Evolutionary conservation across 2,329 filamentous ascomycete species (phyloP).

Genomic region (Trichoderma polysporum): DNA sequence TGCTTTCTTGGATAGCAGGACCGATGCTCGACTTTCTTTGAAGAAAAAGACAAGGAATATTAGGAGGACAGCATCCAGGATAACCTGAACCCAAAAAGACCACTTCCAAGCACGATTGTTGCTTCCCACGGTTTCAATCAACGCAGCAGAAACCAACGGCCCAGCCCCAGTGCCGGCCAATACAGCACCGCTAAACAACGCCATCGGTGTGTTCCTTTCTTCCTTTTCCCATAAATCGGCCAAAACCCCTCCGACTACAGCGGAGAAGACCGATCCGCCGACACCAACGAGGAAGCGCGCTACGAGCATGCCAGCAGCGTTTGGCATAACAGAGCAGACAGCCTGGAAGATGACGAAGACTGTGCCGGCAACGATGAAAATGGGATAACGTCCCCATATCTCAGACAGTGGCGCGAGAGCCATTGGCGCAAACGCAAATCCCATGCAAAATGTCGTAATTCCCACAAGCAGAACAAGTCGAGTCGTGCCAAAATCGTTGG

Average conservation of each 20-base stretch:
- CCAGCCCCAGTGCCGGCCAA: conserved; percentile 78
- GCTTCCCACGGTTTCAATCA: conserved; percentile 59
- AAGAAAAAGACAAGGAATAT: conserved; percentile 67
- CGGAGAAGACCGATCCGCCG: conserved; percentile 77
- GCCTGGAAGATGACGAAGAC: conserved; percentile 71
- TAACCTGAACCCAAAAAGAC: conserved; percentile 85
- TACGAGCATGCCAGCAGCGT: conserved; percentile 71
- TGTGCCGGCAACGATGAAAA: conserved; percentile 72
- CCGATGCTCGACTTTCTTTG: conserved; percentile 77
- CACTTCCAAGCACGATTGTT: conserved; percentile 66
- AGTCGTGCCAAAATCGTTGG: conserved; percentile 62
- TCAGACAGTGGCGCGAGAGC: conserved; percentile 83
- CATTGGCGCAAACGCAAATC: conserved; percentile 85
- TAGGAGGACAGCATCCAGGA: conserved; percentile 62
- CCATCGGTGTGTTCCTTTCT: conserved; percentile 86
- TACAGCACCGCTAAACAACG: conserved; percentile 77
- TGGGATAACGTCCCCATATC: conserved; percentile 80
- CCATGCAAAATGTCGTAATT: conserved; percentile 78
- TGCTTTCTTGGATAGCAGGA: conserved; percentile 76
- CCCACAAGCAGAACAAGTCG: conserved; percentile 67
- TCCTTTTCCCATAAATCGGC: conserved; percentile 79
- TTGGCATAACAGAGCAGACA: conserved; percentile 68
- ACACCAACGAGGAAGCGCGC: conserved; percentile 74
- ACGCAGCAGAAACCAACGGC: conserved; percentile 68
- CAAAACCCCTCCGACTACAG: conserved; percentile 89